Evolutionary conservation across 73 alveolate species (phyloP), one percentile per base, ranked within the genome.

Genomic region (Blepharisma stoltei): DNA sequence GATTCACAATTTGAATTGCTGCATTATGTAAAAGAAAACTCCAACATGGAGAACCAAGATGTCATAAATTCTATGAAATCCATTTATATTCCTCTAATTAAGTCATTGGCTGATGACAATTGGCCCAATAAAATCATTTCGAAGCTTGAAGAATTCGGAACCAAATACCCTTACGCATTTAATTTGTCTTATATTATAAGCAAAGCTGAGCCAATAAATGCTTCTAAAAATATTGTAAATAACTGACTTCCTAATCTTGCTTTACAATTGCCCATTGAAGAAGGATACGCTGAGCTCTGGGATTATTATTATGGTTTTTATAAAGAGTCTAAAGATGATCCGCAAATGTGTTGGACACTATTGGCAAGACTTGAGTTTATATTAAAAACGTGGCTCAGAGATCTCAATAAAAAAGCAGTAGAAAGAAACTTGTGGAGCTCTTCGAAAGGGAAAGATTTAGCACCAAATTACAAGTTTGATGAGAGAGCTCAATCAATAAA

Each of bases 81-180:
- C 14, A 60, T 38, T 60, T 60, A 14, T 25, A 60, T 60, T 60
- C 73, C 73, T 20, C 38, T 60, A 14, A 60, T 60, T 38, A 25
- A 14, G 14, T n/a, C 14, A 60, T 25, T 20, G 18, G 73, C 38
- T 20, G 23, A 60, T 60, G 14, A 14, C 18, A 18, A 14, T 38
- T 60, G 73, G 73, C 73, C 73, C 23, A 9, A 2, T n/a, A 25
- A 18, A 8, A 25, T 25, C 0, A 25, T 14, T 60, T n/a, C 14
- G 23, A 60, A 9, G 18, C 46, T 60, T 20, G 18, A n/a, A 20
- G 73, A 60, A 25, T 25, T 1, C 2, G 73, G 73, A 60, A 60
- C 38, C 18, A 60, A 25, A 38, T 60, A 60, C 23, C 73, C 73
- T 20, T 60, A 60, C 23, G 37, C 48, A 8, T 60, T 60, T 60